phyloP scores from a whole-genome alignment of 768 basidiomycete genomes.

The Exidia glandulosa region DNA sequence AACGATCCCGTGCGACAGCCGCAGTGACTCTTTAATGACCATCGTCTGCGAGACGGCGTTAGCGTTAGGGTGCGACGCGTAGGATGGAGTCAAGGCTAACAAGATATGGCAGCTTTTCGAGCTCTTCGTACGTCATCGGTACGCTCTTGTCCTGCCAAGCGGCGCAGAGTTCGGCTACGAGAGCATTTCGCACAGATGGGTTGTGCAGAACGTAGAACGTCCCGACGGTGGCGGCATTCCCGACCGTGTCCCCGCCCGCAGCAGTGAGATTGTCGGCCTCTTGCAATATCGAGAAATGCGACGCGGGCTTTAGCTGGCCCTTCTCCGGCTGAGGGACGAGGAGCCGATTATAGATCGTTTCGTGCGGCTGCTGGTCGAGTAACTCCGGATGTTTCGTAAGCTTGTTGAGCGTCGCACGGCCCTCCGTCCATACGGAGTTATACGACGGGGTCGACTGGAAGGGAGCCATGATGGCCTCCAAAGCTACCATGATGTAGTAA shows the following conservation, averaged over 20 bases:
- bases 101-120: slow-evolving; percentile 38
- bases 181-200: slow-evolving; percentile 16
- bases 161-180: slow-evolving; percentile 22
- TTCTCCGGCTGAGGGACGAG: slow-evolving; percentile 13
- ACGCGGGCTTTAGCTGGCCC: slow-evolving; percentile 18
- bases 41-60: slow-evolving; percentile 27
- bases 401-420: slow-evolving; percentile 12
- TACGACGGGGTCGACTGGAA: neutral
- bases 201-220: slow-evolving; percentile 26
- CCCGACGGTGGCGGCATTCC: slow-evolving; percentile 27
- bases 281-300: slow-evolving; percentile 14
- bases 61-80: too few relatives aligned
- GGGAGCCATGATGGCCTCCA: neutral
- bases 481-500: neutral
- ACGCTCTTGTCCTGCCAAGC: slow-evolving; percentile 31
- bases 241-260: slow-evolving; percentile 36
- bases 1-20: slow-evolving; percentile 29
- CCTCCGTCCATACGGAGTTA: neutral
- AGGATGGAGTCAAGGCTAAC: too few relatives aligned
- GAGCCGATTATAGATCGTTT: slow-evolving; percentile 27
- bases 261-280: slow-evolving; percentile 20
- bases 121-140: slow-evolving; percentile 19
- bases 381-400: slow-evolving; percentile 13
- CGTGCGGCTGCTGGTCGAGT: slow-evolving; percentile 20
- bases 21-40: slow-evolving; percentile 35